Conservation (phyloP, 257 asterid species). For the Rehmannia glutinosa region DNA sequence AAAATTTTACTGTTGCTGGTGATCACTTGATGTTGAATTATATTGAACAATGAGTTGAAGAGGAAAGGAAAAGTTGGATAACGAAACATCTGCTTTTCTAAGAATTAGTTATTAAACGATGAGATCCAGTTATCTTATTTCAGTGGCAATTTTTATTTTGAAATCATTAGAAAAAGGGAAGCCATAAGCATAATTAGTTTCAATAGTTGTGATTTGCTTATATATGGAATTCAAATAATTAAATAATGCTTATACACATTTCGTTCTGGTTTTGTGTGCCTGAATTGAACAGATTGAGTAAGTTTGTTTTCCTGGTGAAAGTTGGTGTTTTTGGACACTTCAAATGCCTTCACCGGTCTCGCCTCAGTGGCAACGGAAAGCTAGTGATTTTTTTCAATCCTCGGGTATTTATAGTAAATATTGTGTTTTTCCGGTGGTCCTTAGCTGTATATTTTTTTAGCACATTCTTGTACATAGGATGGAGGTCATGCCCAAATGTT, state of each 20-base stretch:
- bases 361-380: slow-evolving; percentile 93
- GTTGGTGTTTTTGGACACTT: slow-evolving; percentile 25
- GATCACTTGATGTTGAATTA: not conserved
- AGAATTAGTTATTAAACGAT: not conserved
- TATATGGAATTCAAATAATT: not conserved
- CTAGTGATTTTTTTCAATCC: slow-evolving; percentile 71
- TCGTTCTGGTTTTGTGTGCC: not conserved
- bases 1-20: not conserved
- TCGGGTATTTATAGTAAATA: slow-evolving; percentile 47
- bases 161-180: not conserved
- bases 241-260: not conserved
- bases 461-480: not conserved
- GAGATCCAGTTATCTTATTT: not conserved
- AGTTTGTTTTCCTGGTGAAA: not conserved
- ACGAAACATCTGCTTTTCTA: not conserved
- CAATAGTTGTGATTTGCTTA: not conserved
- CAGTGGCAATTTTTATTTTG: not conserved
- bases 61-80: not conserved
- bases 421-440: not conserved
- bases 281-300: not conserved
- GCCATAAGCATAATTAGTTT: not conserved
- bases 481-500: not conserved
- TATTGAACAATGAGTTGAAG: not conserved
- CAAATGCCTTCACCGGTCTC: slow-evolving; percentile 67
- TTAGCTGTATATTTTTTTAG: slow-evolving; percentile 1